Evolutionary conservation across 2,329 filamentous ascomycete species (phyloP), one percentile per base, ranked within the genome.

Genomic region (Phialocephala subalpina): DNA sequence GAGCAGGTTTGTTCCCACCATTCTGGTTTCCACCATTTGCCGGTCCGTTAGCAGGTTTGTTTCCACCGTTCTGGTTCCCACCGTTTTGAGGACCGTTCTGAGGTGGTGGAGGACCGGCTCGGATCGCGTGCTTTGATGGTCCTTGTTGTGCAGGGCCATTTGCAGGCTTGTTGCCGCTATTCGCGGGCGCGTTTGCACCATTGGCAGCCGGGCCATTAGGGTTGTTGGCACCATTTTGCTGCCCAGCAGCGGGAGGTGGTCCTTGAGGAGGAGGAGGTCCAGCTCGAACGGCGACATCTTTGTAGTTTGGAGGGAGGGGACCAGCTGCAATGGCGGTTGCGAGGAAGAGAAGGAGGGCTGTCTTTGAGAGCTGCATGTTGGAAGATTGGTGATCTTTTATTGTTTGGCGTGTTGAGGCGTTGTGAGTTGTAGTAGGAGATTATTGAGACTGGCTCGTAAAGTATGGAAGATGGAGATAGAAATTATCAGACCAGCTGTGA

Each of bases 401-500:
- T n/a, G 38, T 6, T 42, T 14, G 18, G 12, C 3, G 12, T 14
- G 18, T 5, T 42, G 38, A 16, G 38, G 38, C 4, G 38, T 42
- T 16, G 12, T 42, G 38, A 3, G 38, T 42, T 6, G 38, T 16
- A 6, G 29, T 33, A n/a, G 29, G 4, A 33, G 29, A 33, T 33
- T 33, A 33, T 33, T 9, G 29, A 33, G 29, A 5, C 29, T 33
- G 29, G 29, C 29, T 33, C 29, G 4, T 42, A 14, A 42, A 42
- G 4, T 6, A 12, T 16, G 14, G 4, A 16, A 14, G 18, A 49
- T 20, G 3, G 18, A 49, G 45, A 49, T 49, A 11, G 18, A 25
- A 12, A 42, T 42, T 49, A 49, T 49, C 45, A 49, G 45, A 22
- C 45, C 45, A 49, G 45, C 45, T 49, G 45, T 42, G 38, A 14